Percentiles rank a stretch among this genome's conserved stretches.
These are phyloP conservation scores for Mycogone perniciosa DNA, from an alignment of 2,329 filamentous ascomycete species.

Conservation along the genomic window DNA sequence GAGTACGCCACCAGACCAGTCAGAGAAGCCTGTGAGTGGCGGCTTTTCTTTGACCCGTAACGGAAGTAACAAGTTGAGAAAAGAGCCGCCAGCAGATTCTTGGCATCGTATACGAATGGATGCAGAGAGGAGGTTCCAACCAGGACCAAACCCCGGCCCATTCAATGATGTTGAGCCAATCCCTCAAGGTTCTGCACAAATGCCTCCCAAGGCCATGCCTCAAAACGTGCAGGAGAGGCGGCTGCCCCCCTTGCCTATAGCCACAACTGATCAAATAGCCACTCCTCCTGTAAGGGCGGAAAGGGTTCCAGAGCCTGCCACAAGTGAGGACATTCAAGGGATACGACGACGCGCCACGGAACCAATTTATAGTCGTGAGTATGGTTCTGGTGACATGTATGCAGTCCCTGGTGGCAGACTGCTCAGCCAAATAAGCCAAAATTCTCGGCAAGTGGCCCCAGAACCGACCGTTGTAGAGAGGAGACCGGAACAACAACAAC, in stretches of 20 bases:
- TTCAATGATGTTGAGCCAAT: slow-evolving; percentile 1
- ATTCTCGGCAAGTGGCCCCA: slow-evolving; percentile 4
- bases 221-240: slow-evolving; percentile 26
- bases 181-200: slow-evolving; percentile 3
- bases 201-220: slow-evolving; percentile 11
- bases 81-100: slow-evolving; percentile 49
- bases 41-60: slow-evolving; percentile 38
- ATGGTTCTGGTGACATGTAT: slow-evolving; percentile 24
- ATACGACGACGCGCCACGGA: slow-evolving; percentile 27
- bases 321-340: slow-evolving; percentile 7
- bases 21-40: slow-evolving; percentile 25
- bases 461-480: neutral
- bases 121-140: slow-evolving; percentile 30
- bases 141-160: slow-evolving; percentile 4
- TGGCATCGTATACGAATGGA: slow-evolving; percentile 39
- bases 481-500: slow-evolving; percentile 12
- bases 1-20: slow-evolving; percentile 21
- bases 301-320: neutral
- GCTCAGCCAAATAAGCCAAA: slow-evolving; percentile 4
- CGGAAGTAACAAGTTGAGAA: slow-evolving; percentile 54
- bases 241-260: slow-evolving; percentile 23
- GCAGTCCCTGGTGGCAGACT: slow-evolving; percentile 17
- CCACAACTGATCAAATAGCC: neutral
- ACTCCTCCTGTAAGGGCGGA: neutral
- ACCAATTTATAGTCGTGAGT: slow-evolving; percentile 22